A percentile compares a stretch with the other conserved stretches of the same genome.
These are phyloP conservation scores for Fonsecaea monophora DNA, from an alignment of 2,329 filamentous ascomycete genomes.

Conservation along the genomic window DNA sequence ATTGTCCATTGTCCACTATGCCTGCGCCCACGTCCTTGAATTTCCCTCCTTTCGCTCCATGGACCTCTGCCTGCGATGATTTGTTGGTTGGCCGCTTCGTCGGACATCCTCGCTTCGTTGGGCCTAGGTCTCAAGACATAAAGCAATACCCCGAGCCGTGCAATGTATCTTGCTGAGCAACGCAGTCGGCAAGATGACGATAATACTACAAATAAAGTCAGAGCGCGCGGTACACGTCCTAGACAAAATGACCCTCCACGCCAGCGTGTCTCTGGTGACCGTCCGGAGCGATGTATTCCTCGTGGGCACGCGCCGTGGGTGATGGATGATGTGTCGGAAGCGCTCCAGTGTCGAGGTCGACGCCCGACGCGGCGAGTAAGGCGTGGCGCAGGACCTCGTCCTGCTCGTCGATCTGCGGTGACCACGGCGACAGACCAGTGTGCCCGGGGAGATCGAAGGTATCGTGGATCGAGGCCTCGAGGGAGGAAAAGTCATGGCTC, in stretches of 20 bases:
- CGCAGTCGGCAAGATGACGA: too few relatives aligned
- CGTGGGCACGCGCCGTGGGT: not conserved
- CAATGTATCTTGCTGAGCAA: too few relatives aligned
- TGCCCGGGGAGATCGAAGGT: conserved; percentile 15
- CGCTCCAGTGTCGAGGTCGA: conserved; percentile 7
- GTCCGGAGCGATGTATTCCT: not conserved
- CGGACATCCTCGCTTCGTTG: too few relatives aligned
- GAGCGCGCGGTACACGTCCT: not conserved
- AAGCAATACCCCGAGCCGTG: too few relatives aligned
- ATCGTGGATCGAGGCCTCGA: conserved; percentile 10
- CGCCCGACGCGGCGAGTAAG: conserved; percentile 22
- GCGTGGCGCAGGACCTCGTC: conserved; percentile 23
- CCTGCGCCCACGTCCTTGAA: too few relatives aligned
- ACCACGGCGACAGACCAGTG: not conserved
- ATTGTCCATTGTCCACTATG: too few relatives aligned
- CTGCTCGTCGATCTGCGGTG: conserved; percentile 13
- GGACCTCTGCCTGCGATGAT: too few relatives aligned
- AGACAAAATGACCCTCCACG: not conserved
- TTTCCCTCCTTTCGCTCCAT: too few relatives aligned
- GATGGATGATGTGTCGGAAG: not conserved
- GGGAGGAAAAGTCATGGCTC: conserved; percentile 10
- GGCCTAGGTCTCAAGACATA: too few relatives aligned
- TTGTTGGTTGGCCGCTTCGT: too few relatives aligned
- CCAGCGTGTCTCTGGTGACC: conserved; percentile 5
- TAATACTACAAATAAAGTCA: not conserved